Base-by-base conservation (phyloP, 306 rosid species). In the Datisca glomerata region DNA sequence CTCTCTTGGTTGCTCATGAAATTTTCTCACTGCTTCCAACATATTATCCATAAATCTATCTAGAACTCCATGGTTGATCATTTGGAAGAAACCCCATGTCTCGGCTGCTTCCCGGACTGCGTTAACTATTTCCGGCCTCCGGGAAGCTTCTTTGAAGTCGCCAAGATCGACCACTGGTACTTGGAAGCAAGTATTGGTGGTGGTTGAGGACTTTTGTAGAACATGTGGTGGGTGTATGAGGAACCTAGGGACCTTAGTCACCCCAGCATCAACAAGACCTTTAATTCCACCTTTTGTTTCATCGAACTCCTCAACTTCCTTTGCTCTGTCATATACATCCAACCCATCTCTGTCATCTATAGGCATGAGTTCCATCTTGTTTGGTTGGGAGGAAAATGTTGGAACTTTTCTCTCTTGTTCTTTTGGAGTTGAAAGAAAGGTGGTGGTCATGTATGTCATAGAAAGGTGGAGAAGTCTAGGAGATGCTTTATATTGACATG, bases 61-160 rank as follows among this genome's bases (percentile, higher is more conserved):
- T 3, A 92, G 81, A 16, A 81, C 63, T 16, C 92, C 79, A 58
- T 81, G 92, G 28, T 86, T 81, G 2, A 73, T 51, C 77, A 86
- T 75, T 46, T 81, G 92, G 33, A 81, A 86, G 64, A 86, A 64
- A 0, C 92, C 92, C 94, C 94, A 78, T 36, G 60, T 75, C 33
- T 75, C 60, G 2, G 92, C 60, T 3, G 94, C 86, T 41, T 68
- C 68, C 2, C 56, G 51, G 7, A 86, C 70, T 55, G 64, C 56
- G 6, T 17, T 12, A 6, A 81, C 56, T 18, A 75, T 61, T 53
- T 62, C 53, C 11, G 14, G 33, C 28, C 82, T 51, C 31, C 57
- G 35, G 41, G 12, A 28, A 4, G 15, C 22, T 34, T n/a, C 28
- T 12, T 68, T 64, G 16, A 47, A 41, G 2, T 75, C 83, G 3